Percentiles rank a stretch among this genome's conserved stretches.
These are phyloP conservation scores for Tremellales sp. DNA, from an alignment of 1,284 basidiomycete genomes.

Conservation along the genomic window DNA sequence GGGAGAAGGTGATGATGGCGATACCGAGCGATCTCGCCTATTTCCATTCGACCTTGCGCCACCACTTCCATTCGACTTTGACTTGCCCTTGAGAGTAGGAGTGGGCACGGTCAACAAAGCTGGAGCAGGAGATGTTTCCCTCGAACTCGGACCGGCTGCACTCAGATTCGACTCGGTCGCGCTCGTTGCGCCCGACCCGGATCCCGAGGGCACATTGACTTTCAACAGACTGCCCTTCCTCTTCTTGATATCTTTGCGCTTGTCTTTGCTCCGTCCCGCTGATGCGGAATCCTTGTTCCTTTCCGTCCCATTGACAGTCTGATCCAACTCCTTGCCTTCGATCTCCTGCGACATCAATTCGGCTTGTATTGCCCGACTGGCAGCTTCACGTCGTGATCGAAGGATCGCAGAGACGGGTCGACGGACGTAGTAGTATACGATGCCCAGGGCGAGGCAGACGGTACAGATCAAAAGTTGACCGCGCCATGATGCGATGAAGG, in stretches of 20 bases:
- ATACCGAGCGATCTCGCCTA: not conserved
- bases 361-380: slow-evolving; percentile 23
- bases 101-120: not conserved
- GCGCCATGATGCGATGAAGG: slow-evolving; percentile 43
- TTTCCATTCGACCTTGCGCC: too few species aligned
- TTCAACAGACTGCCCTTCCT: slow-evolving; percentile 11
- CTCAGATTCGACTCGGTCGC: not conserved
- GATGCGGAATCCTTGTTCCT: slow-evolving; percentile 25
- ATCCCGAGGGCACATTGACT: not conserved
- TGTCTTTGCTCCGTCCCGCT: slow-evolving; percentile 24
- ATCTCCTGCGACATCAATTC: slow-evolving; percentile 28
- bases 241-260: slow-evolving; percentile 28
- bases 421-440: slow-evolving; percentile 38
- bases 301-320: slow-evolving; percentile 2
- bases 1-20: not conserved
- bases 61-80: too few species aligned
- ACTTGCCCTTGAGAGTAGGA: not conserved
- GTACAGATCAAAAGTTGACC: slow-evolving; percentile 43
- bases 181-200: not conserved
- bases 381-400: slow-evolving; percentile 20
- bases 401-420: slow-evolving; percentile 28
- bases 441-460: slow-evolving; percentile 36
- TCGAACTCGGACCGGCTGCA: slow-evolving; percentile 5
- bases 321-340: not conserved
- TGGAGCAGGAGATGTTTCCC: slow-evolving; percentile 15